A percentile compares a stretch with the other conserved stretches of the same genome.
phyloP scores from a whole-genome alignment of 2,329 filamentous ascomycete species.

The Talaromyces marneffei region DNA sequence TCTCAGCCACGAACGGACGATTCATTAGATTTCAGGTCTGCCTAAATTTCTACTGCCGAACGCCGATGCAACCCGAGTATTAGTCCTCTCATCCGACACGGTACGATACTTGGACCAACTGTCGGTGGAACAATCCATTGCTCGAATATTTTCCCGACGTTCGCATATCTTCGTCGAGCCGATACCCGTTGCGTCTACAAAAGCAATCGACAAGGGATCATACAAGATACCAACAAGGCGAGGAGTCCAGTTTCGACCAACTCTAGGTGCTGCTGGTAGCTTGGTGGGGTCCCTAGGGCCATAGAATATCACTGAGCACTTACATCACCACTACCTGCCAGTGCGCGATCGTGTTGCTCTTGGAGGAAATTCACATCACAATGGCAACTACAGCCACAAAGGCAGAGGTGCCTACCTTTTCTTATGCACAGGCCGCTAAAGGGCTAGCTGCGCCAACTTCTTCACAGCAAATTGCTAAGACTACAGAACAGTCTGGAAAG shows the following conservation, averaged over 20 bases:
- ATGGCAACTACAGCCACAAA: conserved; percentile 41
- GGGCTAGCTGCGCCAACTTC: conserved; percentile 53
- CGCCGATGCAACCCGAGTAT: conserved; percentile 10
- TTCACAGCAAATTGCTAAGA: conserved; percentile 42
- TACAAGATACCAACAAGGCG: neutral
- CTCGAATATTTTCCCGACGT: neutral
- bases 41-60: conserved; percentile 6
- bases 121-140: neutral
- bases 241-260: neutral
- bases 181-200: neutral
- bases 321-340: conserved; percentile 11
- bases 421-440: conserved; percentile 93
- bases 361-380: conserved; percentile 7
- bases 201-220: neutral
- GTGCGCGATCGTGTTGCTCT: conserved; percentile 8
- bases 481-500: conserved; percentile 27
- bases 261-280: conserved; percentile 13
- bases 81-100: neutral
- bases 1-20: neutral
- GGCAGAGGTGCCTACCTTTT: conserved; percentile 60
- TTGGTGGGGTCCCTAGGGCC: conserved; percentile 12
- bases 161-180: neutral
- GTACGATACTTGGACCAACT: conserved; percentile 1
- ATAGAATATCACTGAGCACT: conserved; percentile 4
- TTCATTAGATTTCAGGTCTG: neutral